These are phyloP conservation scores for Hanseniaspora singularis DNA, from an alignment of 805 yeast genomes.

Conservation along the genomic window DNA sequence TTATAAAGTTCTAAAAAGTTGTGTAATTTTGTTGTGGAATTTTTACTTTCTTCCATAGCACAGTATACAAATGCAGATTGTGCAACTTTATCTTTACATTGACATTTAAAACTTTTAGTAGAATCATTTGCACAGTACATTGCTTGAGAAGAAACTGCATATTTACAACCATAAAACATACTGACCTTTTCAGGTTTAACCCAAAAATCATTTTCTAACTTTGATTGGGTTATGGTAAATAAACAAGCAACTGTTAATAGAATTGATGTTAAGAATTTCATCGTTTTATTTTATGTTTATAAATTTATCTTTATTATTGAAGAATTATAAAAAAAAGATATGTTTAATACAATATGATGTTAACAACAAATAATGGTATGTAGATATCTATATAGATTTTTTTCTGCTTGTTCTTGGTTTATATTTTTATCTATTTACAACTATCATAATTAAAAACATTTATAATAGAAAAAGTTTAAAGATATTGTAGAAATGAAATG, in stretches of 20 bases:
- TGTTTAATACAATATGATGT: not conserved
- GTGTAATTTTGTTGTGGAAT: constrained; percentile 14
- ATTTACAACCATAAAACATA: constrained; percentile 20
- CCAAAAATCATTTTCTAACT: not conserved
- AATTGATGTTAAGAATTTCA: not conserved
- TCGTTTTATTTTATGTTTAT: not conserved
- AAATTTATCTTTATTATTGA: not conserved
- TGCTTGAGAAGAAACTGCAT: constrained; percentile 21
- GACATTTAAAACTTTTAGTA: constrained; percentile 20
- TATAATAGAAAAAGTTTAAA: too few species aligned
- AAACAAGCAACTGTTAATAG: not conserved
- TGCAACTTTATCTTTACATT: constrained; percentile 25
- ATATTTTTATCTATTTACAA: too few species aligned
- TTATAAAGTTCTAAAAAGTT: constrained; percentile 14
- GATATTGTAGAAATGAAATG: too few species aligned
- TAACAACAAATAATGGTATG: not conserved
- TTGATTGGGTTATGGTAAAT: not conserved
- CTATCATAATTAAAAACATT: too few species aligned
- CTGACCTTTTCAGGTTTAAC: not conserved
- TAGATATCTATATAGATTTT: not conserved
- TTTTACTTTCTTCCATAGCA: constrained; percentile 18
- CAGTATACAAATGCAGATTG: constrained; percentile 27
- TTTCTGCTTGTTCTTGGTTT: too few species aligned
- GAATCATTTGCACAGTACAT: constrained; percentile 22
- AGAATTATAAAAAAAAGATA: too few species aligned